Evolutionary conservation across 1,139 yeast genomes (phyloP).

Genomic region (Hansenula sp.): DNA sequence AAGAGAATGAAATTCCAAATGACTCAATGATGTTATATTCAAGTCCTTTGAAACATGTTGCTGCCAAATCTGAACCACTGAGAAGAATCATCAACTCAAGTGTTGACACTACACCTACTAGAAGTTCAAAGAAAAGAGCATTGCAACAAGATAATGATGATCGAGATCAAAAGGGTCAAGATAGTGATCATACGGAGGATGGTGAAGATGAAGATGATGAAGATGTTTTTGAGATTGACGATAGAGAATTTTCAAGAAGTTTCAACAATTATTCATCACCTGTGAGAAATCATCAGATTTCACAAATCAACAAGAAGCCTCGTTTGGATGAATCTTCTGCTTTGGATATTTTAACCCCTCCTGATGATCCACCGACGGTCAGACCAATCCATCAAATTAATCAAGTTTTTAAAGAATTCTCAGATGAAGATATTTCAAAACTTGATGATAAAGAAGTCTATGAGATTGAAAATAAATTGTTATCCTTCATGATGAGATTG

Average conservation of each 20-base stretch:
- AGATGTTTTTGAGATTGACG: slow-evolving; percentile 2
- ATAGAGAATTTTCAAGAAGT: slow-evolving; percentile 2
- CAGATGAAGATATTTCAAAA: slow-evolving; percentile 5
- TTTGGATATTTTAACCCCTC: slow-evolving; percentile 1
- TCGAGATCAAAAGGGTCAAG: neutral
- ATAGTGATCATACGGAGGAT: neutral
- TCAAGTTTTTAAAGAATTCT: slow-evolving; percentile 3
- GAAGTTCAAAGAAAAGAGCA: neutral
- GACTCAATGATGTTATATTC: slow-evolving; percentile 4
- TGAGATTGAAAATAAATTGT: slow-evolving; percentile 16
- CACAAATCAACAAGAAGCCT: neutral
- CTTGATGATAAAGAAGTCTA: slow-evolving; percentile 13
- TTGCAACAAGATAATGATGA: neutral
- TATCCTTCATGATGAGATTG: slow-evolving; percentile 16
- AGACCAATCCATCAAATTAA: neutral
- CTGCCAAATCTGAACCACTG: neutral
- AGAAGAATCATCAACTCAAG: neutral
- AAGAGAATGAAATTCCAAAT: neutral
- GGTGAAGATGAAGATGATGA: neutral
- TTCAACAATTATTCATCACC: neutral
- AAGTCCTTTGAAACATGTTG: slow-evolving; percentile 6
- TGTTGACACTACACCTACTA: neutral
- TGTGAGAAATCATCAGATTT: neutral
- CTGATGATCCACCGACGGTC: neutral
- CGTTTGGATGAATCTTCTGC: neutral